Conservation (phyloP, 257 asterid genomes). For the Euphrasia confusa region DNA sequence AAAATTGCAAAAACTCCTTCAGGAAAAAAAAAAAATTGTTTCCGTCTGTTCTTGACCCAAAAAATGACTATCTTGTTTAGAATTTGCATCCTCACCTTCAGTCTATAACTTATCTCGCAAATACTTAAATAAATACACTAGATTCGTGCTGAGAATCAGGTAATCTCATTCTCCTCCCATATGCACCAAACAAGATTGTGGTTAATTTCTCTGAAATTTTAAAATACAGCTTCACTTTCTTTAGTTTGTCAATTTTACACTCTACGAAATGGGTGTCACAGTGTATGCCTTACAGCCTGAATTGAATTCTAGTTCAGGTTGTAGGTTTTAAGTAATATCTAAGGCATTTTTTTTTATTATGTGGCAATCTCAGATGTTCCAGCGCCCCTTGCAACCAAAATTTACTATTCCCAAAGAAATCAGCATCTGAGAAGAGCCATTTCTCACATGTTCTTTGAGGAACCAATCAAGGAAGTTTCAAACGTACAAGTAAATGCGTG, state of each 20-base stretch:
- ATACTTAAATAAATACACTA: neutral
- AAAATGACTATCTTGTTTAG: conserved; percentile 4
- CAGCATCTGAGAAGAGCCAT: conserved; percentile 59
- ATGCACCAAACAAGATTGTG: conserved; percentile 12
- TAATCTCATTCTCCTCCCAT: neutral
- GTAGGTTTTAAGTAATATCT: conserved; percentile 18
- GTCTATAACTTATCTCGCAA: conserved; percentile 5
- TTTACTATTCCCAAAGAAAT: conserved; percentile 67
- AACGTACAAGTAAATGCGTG: conserved; percentile 34
- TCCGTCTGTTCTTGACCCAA: neutral
- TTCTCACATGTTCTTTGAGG: conserved; percentile 48
- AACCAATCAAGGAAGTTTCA: conserved; percentile 37
- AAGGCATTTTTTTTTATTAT: conserved; percentile 27
- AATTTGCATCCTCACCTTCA: neutral
- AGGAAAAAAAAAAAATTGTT: neutral
- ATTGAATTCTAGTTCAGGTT: conserved; percentile 7
- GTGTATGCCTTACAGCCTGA: conserved; percentile 13
- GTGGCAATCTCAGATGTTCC: conserved; percentile 54
- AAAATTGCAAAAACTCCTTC: conserved; percentile 14
- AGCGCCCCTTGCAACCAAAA: conserved; percentile 87
- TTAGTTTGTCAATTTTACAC: neutral
- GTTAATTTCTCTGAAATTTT: conserved; percentile 8
- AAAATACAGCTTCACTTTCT: conserved; percentile 17
- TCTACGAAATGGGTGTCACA: conserved; percentile 19
- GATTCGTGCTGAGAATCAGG: conserved; percentile 16